phyloP scores from a whole-genome alignment of 2,329 filamentous ascomycete genomes.

The Xylariaceae sp. region DNA sequence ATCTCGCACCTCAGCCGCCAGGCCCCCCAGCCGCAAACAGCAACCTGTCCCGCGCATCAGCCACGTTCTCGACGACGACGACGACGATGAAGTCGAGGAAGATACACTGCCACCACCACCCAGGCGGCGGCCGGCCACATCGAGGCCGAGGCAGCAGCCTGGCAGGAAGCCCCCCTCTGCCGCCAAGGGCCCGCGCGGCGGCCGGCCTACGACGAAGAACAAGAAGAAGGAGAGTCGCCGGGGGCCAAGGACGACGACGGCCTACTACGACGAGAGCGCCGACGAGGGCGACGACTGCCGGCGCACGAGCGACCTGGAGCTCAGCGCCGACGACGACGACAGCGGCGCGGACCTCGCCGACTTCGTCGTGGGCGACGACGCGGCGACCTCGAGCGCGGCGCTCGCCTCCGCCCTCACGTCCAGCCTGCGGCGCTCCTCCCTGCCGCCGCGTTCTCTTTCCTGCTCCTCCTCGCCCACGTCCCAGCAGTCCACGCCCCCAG shows the following conservation, averaged over 20 bases:
- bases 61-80: neutral
- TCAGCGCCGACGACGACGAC: slow-evolving; percentile 28
- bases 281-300: slow-evolving; percentile 28
- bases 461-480: slow-evolving; percentile 17
- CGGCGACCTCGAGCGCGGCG: slow-evolving; percentile 20
- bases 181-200: no score
- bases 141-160: slow-evolving; percentile 10
- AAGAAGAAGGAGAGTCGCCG: slow-evolving; percentile 9
- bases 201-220: no score
- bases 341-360: slow-evolving; percentile 22
- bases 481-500: slow-evolving; percentile 14
- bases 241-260: slow-evolving; percentile 13
- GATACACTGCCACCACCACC: slow-evolving; percentile 8
- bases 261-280: slow-evolving; percentile 25
- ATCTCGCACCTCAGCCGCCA: neutral
- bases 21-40: neutral
- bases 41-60: neutral
- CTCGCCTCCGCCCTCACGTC: slow-evolving; percentile 19
- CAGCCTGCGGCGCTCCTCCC: slow-evolving; percentile 9
- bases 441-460: no score
- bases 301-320: slow-evolving; percentile 27
- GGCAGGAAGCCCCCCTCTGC: slow-evolving; percentile 7
- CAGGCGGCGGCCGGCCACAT: slow-evolving; percentile 6
- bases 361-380: slow-evolving; percentile 26
- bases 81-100: slow-evolving; percentile 3